Conservation (phyloP, 257 asterid species). For the Solanum neorickii region DNA sequence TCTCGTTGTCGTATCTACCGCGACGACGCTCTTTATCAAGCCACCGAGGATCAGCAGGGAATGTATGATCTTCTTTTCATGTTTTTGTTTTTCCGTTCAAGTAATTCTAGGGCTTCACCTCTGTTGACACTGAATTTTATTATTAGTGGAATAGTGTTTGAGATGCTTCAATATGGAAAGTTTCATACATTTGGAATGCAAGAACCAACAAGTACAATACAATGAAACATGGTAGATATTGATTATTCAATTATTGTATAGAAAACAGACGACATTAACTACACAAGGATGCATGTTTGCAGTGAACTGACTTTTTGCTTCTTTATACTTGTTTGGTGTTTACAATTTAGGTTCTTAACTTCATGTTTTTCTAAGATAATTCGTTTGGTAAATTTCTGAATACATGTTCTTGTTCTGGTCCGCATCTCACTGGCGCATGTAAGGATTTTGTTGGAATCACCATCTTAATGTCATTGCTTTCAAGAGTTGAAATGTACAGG, state of each 20-base stretch:
- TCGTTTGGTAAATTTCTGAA: background rate
- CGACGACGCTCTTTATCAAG: constrained; percentile 82
- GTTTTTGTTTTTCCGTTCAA: background rate
- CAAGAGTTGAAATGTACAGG: background rate
- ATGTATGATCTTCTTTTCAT: constrained; percentile 33
- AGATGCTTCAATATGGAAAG: background rate
- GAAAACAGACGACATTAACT: background rate
- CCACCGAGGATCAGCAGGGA: constrained; percentile 88
- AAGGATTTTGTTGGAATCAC: background rate
- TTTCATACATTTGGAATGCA: background rate
- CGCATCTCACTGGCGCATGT: background rate
- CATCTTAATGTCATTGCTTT: background rate
- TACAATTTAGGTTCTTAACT: background rate
- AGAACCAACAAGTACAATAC: background rate
- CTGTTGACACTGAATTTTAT: background rate
- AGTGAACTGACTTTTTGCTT: background rate
- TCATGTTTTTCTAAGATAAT: background rate
- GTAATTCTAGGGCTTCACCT: background rate
- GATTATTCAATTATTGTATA: background rate
- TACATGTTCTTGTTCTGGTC: background rate
- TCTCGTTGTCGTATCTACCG: constrained; percentile 75
- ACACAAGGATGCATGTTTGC: background rate
- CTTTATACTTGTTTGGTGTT: background rate
- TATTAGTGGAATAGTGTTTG: background rate
- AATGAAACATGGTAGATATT: background rate